Evolutionary conservation across 2,329 filamentous ascomycete species (phyloP).

Genomic region (Fusarium globosum): DNA sequence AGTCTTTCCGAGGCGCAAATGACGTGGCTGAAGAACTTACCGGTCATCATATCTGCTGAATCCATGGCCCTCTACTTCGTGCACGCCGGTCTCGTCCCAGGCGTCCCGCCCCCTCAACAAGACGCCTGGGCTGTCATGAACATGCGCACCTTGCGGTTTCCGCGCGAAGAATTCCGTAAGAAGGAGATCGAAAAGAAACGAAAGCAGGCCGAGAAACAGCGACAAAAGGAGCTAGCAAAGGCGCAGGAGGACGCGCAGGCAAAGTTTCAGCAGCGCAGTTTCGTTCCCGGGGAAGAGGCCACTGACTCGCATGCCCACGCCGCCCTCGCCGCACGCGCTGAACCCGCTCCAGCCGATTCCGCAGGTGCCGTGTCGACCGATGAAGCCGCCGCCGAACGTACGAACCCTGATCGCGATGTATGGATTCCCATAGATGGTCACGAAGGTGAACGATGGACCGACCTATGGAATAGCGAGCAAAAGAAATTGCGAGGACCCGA

Average conservation of each 20-base stretch:
- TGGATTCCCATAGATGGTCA: conserved; percentile 55
- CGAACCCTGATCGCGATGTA: conserved; percentile 46
- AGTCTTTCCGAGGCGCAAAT: conserved; percentile 68
- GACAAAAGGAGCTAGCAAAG: conserved; percentile 30
- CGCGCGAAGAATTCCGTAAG: conserved; percentile 56
- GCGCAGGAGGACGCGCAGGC: conserved; percentile 23
- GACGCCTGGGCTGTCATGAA: conserved; percentile 89
- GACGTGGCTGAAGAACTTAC: conserved; percentile 75
- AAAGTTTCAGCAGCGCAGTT: conserved; percentile 13
- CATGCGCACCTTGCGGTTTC: conserved; percentile 81
- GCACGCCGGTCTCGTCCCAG: conserved; percentile 87
- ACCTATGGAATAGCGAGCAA: conserved; percentile 68
- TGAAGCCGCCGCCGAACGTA: conserved; percentile 14
- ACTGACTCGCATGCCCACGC: background rate
- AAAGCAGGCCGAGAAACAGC: conserved; percentile 37
- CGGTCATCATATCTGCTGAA: conserved; percentile 83
- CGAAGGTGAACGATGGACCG: conserved; percentile 74
- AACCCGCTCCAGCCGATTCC: background rate
- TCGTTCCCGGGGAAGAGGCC: background rate
- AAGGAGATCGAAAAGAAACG: conserved; percentile 45
- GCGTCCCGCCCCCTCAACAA: conserved; percentile 74
- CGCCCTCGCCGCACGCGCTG: conserved; percentile 17
- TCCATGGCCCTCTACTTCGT: conserved; percentile 74
- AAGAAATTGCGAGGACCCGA: conserved; percentile 45
- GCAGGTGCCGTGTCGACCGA: background rate